Conservation (phyloP, 2,329 filamentous ascomycete genomes). For the Colletotrichum scovillei region DNA sequence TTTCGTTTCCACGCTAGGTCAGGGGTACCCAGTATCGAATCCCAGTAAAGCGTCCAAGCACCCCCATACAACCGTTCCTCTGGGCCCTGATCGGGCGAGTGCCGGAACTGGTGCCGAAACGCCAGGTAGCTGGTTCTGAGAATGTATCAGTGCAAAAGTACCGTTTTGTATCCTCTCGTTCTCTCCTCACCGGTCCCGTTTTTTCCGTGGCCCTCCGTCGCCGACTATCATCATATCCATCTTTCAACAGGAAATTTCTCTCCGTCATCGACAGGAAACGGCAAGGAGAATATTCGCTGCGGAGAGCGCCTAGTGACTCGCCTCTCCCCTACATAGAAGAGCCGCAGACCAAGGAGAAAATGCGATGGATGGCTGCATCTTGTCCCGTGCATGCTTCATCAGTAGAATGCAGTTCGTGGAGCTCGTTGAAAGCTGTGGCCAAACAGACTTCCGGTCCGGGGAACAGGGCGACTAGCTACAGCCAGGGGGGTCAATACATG, state of each 20-base stretch:
- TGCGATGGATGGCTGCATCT: constrained; percentile 7
- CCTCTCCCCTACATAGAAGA: neutral
- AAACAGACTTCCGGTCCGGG: neutral
- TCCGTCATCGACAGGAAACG: neutral
- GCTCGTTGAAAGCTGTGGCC: neutral
- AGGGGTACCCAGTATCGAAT: constrained; percentile 30
- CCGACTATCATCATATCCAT: constrained; percentile 15
- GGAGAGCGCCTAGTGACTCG: neutral
- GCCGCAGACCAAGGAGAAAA: neutral
- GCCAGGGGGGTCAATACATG: constrained; percentile 28
- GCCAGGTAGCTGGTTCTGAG: constrained; percentile 31
- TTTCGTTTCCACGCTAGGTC: constrained; percentile 29
- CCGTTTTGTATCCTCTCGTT: neutral
- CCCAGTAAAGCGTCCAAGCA: constrained; percentile 31
- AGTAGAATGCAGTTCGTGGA: constrained; percentile 7
- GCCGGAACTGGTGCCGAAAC: constrained; percentile 37
- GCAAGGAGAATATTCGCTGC: neutral
- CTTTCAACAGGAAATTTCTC: neutral
- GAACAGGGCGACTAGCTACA: constrained; percentile 5
- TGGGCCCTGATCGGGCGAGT: constrained; percentile 36
- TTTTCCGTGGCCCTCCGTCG: neutral
- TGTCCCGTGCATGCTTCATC: neutral
- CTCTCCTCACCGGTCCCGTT: neutral
- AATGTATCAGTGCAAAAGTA: constrained; percentile 20
- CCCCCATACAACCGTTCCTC: constrained; percentile 35